Base-by-base conservation (phyloP, 495 filamentous ascomycete genomes). In the Hypomontagnella submonticulosa region DNA sequence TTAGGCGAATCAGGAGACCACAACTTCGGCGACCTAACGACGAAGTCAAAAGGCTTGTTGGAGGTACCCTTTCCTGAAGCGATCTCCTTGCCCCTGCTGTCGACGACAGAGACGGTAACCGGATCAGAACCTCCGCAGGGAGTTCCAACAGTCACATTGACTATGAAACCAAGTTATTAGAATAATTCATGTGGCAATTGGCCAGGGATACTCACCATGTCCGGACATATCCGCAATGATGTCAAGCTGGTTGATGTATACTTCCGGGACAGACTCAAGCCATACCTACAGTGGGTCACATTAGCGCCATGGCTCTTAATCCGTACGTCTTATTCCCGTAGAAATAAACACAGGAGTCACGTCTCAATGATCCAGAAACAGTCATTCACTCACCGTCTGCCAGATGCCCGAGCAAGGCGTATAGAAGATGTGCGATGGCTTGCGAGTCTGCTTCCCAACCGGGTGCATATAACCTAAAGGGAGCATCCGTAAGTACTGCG, bases 351-450 rank as follows among this genome's bases (percentile, higher is more conserved):
- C n/a, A n/a, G n/a, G n/a, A n/a, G n/a, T n/a, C n/a, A n/a, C n/a
- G n/a, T 18, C 20, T 41, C 34, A 7, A 3, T 10, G n/a, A 15
- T 27, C 4, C 11, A 30, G 34, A 16, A 12, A n/a, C 19, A 13
- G n/a, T 30, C 30, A 12, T 7, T 13, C 8, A 63, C 70, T 57
- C 56, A 73, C 87, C 18, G 76, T 83, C 67, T 90, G 87, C 88
- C 88, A 90, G 46, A 90, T 90, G 2, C 88, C 88, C 34, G 81
- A 83, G 72, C 88, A 90, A 9, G 88, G 86, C 0, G 82, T 86
- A 71, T 90, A 90, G 69, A 88, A 90, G 48, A 90, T 90, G 63
- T 90, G 87, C 4, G 81, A 83, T 1, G 81, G 84, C 1, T 71
- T 63, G 2, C 82, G 73, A 7, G 81, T 85, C 69, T 89, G 88